Conservation (phyloP, 75 land plant genomes). For the Larix kaempferi region DNA sequence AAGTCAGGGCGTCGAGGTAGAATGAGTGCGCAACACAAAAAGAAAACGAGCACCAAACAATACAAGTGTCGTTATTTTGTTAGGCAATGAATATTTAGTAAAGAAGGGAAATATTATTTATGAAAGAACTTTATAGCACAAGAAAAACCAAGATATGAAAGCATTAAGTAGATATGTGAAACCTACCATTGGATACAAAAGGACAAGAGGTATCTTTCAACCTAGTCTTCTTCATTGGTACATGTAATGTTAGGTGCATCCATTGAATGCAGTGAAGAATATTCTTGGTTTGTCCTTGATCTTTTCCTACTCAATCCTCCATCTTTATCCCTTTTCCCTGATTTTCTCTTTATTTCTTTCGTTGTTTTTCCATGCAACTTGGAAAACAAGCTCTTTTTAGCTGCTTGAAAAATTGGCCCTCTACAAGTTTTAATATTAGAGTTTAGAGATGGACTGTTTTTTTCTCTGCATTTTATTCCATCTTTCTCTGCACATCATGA, state of each 20-base stretch:
- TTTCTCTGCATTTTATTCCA: neutral
- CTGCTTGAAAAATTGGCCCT: constrained; percentile 2
- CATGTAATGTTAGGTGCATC: neutral
- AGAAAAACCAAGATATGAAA: neutral
- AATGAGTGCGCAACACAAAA: too few relatives aligned
- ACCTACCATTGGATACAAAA: neutral
- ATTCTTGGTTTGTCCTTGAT: neutral
- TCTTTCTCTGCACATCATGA: neutral
- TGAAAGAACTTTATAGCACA: neutral
- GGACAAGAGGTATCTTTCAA: neutral
- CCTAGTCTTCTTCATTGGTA: neutral
- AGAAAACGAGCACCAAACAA: too few relatives aligned
- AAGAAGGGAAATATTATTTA: neutral
- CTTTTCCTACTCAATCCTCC: neutral
- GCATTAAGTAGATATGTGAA: neutral
- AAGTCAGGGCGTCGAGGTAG: too few relatives aligned
- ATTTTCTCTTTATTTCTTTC: neutral
- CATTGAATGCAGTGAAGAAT: neutral
- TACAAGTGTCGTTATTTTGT: too few relatives aligned
- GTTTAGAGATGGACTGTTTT: neutral
- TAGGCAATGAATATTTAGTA: too few relatives aligned
- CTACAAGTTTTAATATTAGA: neutral
- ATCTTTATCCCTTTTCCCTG: neutral
- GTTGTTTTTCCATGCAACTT: constrained; percentile 1
- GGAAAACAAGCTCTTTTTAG: neutral